Evolutionary conservation across 768 basidiomycete species (phyloP).

Genomic region (Russula virescens): DNA sequence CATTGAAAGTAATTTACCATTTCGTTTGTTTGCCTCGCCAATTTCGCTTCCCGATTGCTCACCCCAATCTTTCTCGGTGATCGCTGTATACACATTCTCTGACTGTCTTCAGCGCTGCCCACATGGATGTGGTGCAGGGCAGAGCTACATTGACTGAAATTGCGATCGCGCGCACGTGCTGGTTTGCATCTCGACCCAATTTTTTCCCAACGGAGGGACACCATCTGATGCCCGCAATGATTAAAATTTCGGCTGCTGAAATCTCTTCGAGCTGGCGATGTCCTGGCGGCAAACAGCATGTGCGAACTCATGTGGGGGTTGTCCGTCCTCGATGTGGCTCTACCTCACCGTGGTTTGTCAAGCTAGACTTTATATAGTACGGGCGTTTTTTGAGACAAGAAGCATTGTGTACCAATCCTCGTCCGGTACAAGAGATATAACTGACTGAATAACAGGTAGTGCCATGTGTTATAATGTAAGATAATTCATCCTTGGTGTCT

Average conservation of each 20-base stretch:
- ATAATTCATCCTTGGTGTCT: neutral
- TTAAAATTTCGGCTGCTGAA: slow-evolving; percentile 22
- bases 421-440: slow-evolving; percentile 9
- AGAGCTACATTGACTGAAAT: slow-evolving; percentile 6
- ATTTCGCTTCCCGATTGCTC: slow-evolving; percentile 17
- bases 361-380: slow-evolving; percentile 20
- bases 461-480: slow-evolving; percentile 26
- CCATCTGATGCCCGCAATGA: slow-evolving; percentile 12
- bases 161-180: slow-evolving; percentile 16
- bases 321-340: neutral
- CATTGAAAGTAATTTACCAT: slow-evolving; percentile 11
- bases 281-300: slow-evolving; percentile 21
- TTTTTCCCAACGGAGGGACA: neutral
- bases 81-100: slow-evolving; percentile 5
- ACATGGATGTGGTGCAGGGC: slow-evolving; percentile 13
- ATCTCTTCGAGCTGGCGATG: slow-evolving; percentile 14
- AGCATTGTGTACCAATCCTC: slow-evolving; percentile 1
- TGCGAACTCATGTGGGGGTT: slow-evolving; percentile 9
- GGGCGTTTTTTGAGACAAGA: neutral
- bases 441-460: slow-evolving; percentile 1
- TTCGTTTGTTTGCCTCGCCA: slow-evolving; percentile 2
- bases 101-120: neutral
- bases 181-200: neutral
- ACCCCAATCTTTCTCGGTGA: neutral
- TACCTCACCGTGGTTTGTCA: slow-evolving; percentile 3